Conservation (phyloP, 2,329 filamentous ascomycete species). For the Domatiomyces catenatus region DNA sequence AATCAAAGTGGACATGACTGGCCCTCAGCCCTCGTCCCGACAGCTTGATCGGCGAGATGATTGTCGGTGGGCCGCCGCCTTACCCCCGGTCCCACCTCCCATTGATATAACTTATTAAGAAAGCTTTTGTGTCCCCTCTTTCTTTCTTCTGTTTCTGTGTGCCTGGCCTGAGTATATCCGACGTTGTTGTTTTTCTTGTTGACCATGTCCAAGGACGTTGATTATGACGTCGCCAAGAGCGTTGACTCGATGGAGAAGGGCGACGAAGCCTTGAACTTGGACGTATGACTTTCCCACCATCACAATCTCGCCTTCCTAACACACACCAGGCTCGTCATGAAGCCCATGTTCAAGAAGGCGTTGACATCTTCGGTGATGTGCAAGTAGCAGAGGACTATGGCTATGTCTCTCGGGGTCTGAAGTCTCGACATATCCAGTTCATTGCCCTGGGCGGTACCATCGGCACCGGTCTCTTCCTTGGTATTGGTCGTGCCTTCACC, state of each 20-base stretch:
- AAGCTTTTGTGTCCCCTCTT: background rate
- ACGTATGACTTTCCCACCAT: constrained; percentile 5
- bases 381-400: constrained; percentile 28
- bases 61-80: background rate
- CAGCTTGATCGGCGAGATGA: background rate
- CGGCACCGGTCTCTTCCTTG: constrained; percentile 24
- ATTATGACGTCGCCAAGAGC: constrained; percentile 5
- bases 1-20: background rate
- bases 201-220: constrained; percentile 9
- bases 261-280: constrained; percentile 4
- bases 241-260: constrained; percentile 9
- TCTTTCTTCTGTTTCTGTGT: background rate
- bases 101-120: too few species aligned
- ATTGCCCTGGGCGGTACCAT: constrained; percentile 25
- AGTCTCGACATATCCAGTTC: constrained; percentile 27
- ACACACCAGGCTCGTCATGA: constrained; percentile 8
- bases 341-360: constrained; percentile 28
- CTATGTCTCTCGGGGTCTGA: constrained; percentile 23
- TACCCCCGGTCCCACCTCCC: too few species aligned
- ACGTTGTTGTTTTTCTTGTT: background rate
- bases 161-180: background rate
- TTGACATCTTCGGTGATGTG: constrained; percentile 37
- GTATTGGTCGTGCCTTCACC: constrained; percentile 23
- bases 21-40: background rate
- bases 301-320: constrained; percentile 1